Evolutionary conservation across 257 asterid species (phyloP), one percentile per base, ranked within the genome.

Genomic region (Galeopsis tetrahit): DNA sequence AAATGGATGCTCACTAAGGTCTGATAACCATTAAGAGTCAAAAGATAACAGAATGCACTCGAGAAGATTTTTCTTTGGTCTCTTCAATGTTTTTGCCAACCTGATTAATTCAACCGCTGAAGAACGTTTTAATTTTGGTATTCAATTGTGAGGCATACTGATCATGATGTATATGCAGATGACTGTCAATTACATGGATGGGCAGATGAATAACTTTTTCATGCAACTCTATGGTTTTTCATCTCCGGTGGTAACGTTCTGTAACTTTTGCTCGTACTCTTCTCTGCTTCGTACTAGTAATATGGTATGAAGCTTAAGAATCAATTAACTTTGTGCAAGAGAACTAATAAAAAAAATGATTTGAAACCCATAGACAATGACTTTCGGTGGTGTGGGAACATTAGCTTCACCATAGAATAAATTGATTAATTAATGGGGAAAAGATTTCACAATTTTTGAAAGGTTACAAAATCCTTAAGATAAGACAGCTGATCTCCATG

Each of bases 141-240:
- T 69, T 46, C 74, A 32, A 59, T 70, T 58, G 32, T 75, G 72
- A 77, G 62, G 69, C 60, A 17, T 63, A 51, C 34, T 32, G 52
- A 67, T 56, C 63, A 49, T 78, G 73, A 70, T 72, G 48, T 69
- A 39, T 73, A 63, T 86, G 89, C 96, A 94, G 98, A 85, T 94
- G 99, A 94, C 97, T 65, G 85, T 94, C 72, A 82, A 90, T 82
- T 94, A 94, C 89, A 77, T 88, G 97, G 48, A 75, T 31, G 85
- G 90, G 56, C 88, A 84, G 85, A 86, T 81, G 90, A 94, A 94
- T 73, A 76, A 83, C 79, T 72, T 86, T 73, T 94, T 85, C 79
- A 85, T 90, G 95, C 93, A 92, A 80, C 83, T 95, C 88, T 91
- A 94, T 78, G 98, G 99, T 43, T 94, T 91, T 85, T 94, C 99